Base-by-base conservation (phyloP, 139 green algal species). In the Picocystis salinarum region DNA sequence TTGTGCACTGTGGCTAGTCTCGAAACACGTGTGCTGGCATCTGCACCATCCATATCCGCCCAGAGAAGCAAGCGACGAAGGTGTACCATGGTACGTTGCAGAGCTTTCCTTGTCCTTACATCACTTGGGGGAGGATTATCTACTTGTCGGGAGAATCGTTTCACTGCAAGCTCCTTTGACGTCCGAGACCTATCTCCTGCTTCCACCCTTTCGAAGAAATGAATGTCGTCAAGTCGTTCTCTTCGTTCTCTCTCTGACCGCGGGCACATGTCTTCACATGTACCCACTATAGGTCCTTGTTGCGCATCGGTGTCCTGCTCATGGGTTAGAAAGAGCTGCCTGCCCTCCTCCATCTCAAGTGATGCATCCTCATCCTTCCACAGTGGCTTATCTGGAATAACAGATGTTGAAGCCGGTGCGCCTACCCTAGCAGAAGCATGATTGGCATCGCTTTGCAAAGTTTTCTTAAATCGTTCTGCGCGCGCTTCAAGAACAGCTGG, bases 261-360 rank as follows among this genome's bases (percentile, higher is more conserved):
- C 0, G 74, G 74, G 42, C 73, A 83, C 74, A 84, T 84, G 22
- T 76, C 54, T 28, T 64, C 59, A 54, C 74, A 81, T 15, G 49
- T 71, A 13, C 64, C 64, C 1, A 67, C 62, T 9, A 44, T 20
- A 18, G 36, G 36, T 20, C 10, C 36, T 20, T 44, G n/a, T n/a
- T n/a, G n/a, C n/a, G n/a, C n/a, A n/a, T n/a, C n/a, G n/a, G n/a
- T n/a, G n/a, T n/a, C n/a, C n/a, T n/a, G n/a, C n/a, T n/a, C n/a
- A n/a, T n/a, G n/a, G n/a, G n/a, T n/a, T n/a, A n/a, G n/a, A n/a
- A n/a, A n/a, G n/a, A n/a, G n/a, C n/a, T n/a, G n/a, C n/a, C n/a
- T n/a, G n/a, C n/a, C n/a, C n/a, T n/a, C n/a, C n/a, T n/a, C n/a
- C n/a, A n/a, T n/a, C n/a, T n/a, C n/a, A n/a, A n/a, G n/a, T n/a